Evolutionary conservation across 768 basidiomycete genomes (phyloP).

Genomic region (Kwoniella botswanensis): DNA sequence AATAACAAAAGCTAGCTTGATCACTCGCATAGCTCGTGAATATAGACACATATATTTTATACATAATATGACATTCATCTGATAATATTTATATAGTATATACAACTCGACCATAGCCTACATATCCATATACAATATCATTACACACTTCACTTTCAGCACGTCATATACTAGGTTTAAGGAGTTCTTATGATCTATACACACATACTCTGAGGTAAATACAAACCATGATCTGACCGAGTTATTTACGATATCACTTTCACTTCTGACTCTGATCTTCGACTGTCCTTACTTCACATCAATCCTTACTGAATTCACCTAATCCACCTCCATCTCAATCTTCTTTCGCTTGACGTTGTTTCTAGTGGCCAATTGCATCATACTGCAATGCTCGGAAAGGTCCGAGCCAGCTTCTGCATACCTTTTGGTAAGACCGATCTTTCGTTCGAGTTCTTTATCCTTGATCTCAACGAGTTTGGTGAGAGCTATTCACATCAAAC

Average conservation of each 20-base stretch:
- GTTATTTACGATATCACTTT: neutral
- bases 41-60: too few relatives aligned
- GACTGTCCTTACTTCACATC: neutral
- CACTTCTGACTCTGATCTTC: too few relatives aligned
- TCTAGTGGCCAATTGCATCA: neutral
- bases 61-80: too few relatives aligned
- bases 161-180: neutral
- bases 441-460: slow-evolving; percentile 15
- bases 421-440: slow-evolving; percentile 15
- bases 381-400: slow-evolving; percentile 15
- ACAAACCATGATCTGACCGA: neutral
- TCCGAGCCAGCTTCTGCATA: slow-evolving; percentile 16
- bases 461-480: slow-evolving; percentile 9
- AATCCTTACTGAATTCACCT: neutral
- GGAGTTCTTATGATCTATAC: too few relatives aligned
- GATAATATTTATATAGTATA: neutral
- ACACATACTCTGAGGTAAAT: too few relatives aligned
- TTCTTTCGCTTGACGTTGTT: slow-evolving; percentile 7
- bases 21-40: too few relatives aligned
- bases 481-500: neutral
- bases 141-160: neutral
- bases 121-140: neutral
- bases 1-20: too few relatives aligned
- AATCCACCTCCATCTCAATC: neutral
- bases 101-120: neutral